phyloP scores from a whole-genome alignment of 768 basidiomycete species.

The Hydnomerulius pinastri region DNA sequence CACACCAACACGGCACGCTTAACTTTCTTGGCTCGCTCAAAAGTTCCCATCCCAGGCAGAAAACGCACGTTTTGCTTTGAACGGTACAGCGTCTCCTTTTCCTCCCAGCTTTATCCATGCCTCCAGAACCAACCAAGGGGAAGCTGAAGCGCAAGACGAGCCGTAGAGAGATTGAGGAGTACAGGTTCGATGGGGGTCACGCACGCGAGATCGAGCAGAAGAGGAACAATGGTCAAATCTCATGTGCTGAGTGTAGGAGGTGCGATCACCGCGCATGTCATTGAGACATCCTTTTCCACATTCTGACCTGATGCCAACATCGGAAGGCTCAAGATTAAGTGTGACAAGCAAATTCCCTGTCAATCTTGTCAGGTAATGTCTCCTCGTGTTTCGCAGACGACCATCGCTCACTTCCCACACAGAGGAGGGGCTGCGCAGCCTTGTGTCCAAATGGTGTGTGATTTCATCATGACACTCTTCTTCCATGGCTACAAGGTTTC shows the following conservation, averaged over 20 bases:
- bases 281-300: slow-evolving; percentile 22
- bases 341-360: slow-evolving; percentile 81
- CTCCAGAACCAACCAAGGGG: slow-evolving; percentile 53
- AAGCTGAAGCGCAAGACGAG: slow-evolving; percentile 51
- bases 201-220: slow-evolving; percentile 73
- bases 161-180: slow-evolving; percentile 53
- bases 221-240: slow-evolving; percentile 73
- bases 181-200: slow-evolving; percentile 51
- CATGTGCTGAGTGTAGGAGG: slow-evolving; percentile 80
- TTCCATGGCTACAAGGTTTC: background rate
- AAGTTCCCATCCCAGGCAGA: slow-evolving; percentile 18
- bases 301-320: slow-evolving; percentile 18
- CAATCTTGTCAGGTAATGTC: slow-evolving; percentile 65
- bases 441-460: slow-evolving; percentile 70
- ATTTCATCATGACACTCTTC: slow-evolving; percentile 6
- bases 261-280: slow-evolving; percentile 55
- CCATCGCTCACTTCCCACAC: slow-evolving; percentile 5
- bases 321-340: slow-evolving; percentile 78
- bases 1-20: slow-evolving; percentile 29
- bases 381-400: background rate
- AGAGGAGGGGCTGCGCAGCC: slow-evolving; percentile 69
- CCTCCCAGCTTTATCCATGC: slow-evolving; percentile 41
- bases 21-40: slow-evolving; percentile 15
- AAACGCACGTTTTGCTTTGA: slow-evolving; percentile 14
- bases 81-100: slow-evolving; percentile 6